Base-by-base conservation (phyloP, 192 early-diverging fungal species). In the Piromyces finnis region DNA sequence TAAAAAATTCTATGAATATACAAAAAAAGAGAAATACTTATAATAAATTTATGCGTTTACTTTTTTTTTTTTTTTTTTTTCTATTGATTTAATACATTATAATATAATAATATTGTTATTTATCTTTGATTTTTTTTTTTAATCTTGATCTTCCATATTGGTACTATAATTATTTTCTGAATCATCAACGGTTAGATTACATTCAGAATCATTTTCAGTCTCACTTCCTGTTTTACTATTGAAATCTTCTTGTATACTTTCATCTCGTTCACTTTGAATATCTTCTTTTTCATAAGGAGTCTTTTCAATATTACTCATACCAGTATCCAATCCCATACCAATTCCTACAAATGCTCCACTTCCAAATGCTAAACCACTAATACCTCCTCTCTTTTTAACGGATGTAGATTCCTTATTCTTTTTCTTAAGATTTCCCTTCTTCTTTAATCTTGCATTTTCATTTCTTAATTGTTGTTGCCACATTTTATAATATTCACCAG, bases 371-470 rank as follows among this genome's bases (percentile, higher is more conserved):
- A 68, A 68, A 68, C 51, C 51, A 68, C 51, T 68, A n/a, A 68
- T 68, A 68, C 51, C 51, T n/a, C 51, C 51, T 68, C 51, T 68
- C 17, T 68, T 68, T 68, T 68, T 68, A 26, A 68, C 26, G 9
- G 51, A 68, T 11, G 51, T 68, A 0, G 51, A 28, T 84, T 82
- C 80, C 83, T 29, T 68, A 78, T 29, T 84, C 81, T 16, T 77
- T 81, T 29, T 82, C 83, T 29, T 87, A 80, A 80, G 77, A 78
- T 29, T 82, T 82, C 37, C 82, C 79, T 29, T 80, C 78, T 32
- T 29, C n/a, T 59, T 29, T 9, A 78, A 2, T 78, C 28, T 80
- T 77, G 82, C 59, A 29, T 28, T 79, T 78, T 39, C 30, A 27
- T 29, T 29, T 59, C 79, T 78, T 82, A 35, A 30, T 30, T 30